phyloP scores from a whole-genome alignment of 2,329 filamentous ascomycete genomes.

The Samsoniella hepiali region DNA sequence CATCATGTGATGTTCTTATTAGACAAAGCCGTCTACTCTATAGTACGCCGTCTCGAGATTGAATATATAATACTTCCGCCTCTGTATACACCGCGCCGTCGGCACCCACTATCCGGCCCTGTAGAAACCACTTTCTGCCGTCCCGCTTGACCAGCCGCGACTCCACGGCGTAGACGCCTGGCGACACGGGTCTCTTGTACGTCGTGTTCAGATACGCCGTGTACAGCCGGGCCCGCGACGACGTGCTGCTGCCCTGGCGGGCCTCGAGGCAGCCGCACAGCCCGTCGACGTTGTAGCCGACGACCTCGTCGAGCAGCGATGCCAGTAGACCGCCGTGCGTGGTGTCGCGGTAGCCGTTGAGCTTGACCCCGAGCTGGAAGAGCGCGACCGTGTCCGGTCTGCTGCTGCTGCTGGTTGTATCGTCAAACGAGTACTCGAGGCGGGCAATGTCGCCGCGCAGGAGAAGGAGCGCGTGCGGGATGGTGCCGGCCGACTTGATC shows the following conservation, averaged over 20 bases:
- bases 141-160: slow-evolving; percentile 6
- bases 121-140: slow-evolving; percentile 11
- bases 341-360: slow-evolving; percentile 14
- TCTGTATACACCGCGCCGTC: slow-evolving; percentile 4
- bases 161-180: slow-evolving; percentile 10
- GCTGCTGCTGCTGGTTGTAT: background rate
- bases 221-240: background rate
- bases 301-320: slow-evolving; percentile 10
- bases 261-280: slow-evolving; percentile 5
- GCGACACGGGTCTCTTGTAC: slow-evolving; percentile 8
- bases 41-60: background rate
- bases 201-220: slow-evolving; percentile 11
- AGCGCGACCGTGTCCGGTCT: background rate
- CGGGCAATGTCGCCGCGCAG: slow-evolving; percentile 6
- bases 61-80: slow-evolving; percentile 10
- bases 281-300: slow-evolving; percentile 5
- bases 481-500: background rate
- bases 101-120: background rate
- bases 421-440: slow-evolving; percentile 4
- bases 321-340: slow-evolving; percentile 11
- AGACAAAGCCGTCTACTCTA: background rate
- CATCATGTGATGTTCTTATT: background rate
- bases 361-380: slow-evolving; percentile 6
- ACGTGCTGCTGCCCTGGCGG: background rate
- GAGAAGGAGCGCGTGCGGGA: slow-evolving; percentile 7